phyloP scores from a whole-genome alignment of 139 green algal species.

The Penium margaritaceum region DNA sequence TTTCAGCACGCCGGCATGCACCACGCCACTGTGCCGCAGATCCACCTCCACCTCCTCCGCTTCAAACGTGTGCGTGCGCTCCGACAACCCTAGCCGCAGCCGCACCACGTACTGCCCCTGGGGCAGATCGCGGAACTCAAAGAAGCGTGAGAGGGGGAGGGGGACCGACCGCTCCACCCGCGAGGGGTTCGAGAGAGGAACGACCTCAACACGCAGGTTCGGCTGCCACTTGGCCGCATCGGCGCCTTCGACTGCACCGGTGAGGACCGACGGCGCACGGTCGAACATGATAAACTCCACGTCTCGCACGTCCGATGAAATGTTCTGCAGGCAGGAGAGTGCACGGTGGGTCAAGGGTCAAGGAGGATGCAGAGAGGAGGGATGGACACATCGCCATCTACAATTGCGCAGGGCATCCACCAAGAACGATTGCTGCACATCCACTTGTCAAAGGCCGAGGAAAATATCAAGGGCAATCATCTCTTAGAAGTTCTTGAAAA shows the following conservation, averaged over 20 bases:
- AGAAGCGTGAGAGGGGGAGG: constrained; percentile 36
- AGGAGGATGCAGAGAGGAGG: too few species aligned
- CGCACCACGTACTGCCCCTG: constrained; percentile 33
- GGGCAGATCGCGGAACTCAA: constrained; percentile 27
- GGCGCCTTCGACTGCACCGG: constrained; percentile 17
- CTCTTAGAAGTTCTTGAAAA: too few species aligned
- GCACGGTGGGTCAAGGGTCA: too few species aligned
- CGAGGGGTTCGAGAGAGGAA: background rate
- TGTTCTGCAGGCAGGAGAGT: too few species aligned
- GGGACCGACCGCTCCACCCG: constrained; percentile 16
- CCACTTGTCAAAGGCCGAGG: too few species aligned
- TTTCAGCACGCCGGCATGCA: constrained; percentile 14
- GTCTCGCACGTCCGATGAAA: too few species aligned
- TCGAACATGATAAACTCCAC: too few species aligned
- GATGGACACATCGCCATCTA: too few species aligned
- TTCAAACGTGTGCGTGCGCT: constrained; percentile 26
- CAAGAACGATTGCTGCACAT: too few species aligned
- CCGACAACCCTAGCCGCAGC: constrained; percentile 23
- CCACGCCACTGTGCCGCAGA: background rate
- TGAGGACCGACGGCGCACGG: too few species aligned
- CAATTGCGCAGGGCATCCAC: too few species aligned
- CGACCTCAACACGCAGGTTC: constrained; percentile 31
- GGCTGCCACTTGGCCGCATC: constrained; percentile 29
- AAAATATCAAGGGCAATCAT: too few species aligned
- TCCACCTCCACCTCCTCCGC: constrained; percentile 23